Conservation (phyloP, 2,329 filamentous ascomycete genomes). For the Acephala macrosclerotiorum region DNA sequence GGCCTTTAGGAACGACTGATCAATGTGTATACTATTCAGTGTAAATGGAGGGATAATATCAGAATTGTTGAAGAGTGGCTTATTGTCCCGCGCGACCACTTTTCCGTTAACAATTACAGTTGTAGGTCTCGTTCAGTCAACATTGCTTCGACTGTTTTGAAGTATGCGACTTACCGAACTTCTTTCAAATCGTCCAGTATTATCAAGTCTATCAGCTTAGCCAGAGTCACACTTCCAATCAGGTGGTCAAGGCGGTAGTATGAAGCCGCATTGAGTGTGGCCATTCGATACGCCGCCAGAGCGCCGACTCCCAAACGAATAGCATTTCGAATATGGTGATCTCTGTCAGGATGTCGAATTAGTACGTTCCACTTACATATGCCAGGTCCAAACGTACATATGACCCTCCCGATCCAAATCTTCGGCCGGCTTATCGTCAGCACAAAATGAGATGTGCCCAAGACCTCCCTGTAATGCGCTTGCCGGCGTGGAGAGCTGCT, state of each 20-base stretch:
- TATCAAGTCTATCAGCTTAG: constrained; percentile 33
- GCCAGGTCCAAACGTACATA: constrained; percentile 12
- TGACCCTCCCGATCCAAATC: constrained; percentile 33
- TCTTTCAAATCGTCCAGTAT: constrained; percentile 28
- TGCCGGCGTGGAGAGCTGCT: constrained; percentile 35
- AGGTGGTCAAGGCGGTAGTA: constrained; percentile 37
- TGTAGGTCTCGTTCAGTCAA: constrained; percentile 22
- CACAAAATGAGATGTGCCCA: constrained; percentile 35
- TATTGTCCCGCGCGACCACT: constrained; percentile 32
- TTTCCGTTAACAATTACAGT: constrained; percentile 36
- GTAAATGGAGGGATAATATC: constrained; percentile 33
- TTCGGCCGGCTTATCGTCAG: constrained; percentile 36
- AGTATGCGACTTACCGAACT: constrained; percentile 19
- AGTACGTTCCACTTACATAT: background rate
- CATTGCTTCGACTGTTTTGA: background rate
- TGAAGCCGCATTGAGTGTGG: constrained; percentile 34
- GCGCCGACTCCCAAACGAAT: constrained; percentile 30
- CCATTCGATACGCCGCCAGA: constrained; percentile 35
- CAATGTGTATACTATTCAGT: constrained; percentile 28
- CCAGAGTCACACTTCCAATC: constrained; percentile 36
- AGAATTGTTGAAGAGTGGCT: constrained; percentile 33
- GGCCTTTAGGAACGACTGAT: background rate
- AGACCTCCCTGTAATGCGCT: constrained; percentile 37
- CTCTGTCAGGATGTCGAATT: constrained; percentile 2
- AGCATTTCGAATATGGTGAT: constrained; percentile 33